Evolutionary conservation across 1,139 yeast genomes (phyloP).

Genomic region (Yamadazyma friedrichii): DNA sequence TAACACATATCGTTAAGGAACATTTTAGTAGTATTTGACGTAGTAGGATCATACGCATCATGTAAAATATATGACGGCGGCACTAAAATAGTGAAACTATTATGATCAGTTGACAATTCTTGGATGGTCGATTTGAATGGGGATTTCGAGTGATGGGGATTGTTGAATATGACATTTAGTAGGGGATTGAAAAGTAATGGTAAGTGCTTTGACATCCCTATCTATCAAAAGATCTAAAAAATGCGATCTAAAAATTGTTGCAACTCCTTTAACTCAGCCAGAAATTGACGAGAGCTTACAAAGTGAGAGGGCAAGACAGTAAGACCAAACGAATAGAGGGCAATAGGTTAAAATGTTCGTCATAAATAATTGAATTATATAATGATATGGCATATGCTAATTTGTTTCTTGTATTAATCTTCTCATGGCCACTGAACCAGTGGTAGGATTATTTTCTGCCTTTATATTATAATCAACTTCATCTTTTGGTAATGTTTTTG

Average conservation of each 20-base stretch:
- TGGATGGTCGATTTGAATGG: constrained; percentile 49
- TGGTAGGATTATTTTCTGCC: constrained; percentile 22
- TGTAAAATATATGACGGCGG: constrained; percentile 58
- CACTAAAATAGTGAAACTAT: constrained; percentile 54
- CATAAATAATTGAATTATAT: background rate
- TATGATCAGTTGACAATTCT: constrained; percentile 39
- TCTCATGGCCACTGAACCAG: constrained; percentile 41
- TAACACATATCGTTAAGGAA: constrained; percentile 58
- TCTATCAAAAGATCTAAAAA: background rate
- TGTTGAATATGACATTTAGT: constrained; percentile 66
- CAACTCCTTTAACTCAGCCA: background rate
- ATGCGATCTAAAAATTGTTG: background rate
- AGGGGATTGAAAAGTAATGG: constrained; percentile 60
- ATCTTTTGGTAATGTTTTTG: constrained; percentile 2
- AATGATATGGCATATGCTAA: constrained; percentile 14
- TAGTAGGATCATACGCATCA: constrained; percentile 50
- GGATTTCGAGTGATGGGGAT: constrained; percentile 53
- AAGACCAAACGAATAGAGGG: background rate
- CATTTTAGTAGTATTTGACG: constrained; percentile 29
- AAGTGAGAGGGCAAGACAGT: background rate
- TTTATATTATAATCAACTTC: constrained; percentile 25
- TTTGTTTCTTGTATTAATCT: constrained; percentile 34
- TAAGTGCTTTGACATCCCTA: constrained; percentile 19
- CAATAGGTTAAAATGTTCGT: background rate
- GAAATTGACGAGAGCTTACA: background rate